These are phyloP conservation scores for Geranium incanum DNA, from an alignment of 441 rosid species.

Conservation along the genomic window DNA sequence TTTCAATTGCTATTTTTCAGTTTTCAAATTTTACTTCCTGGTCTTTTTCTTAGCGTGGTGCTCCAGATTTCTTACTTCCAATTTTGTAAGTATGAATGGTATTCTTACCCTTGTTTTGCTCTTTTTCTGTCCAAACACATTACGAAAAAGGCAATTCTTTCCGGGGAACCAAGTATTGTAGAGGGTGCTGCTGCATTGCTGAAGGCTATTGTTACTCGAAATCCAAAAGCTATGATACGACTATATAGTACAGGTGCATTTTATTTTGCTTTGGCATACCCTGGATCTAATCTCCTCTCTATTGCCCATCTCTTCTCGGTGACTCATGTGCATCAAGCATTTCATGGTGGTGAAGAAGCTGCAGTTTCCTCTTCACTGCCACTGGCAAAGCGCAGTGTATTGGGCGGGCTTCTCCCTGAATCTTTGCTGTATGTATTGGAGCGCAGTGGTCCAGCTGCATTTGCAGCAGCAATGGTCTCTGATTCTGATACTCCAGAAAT, in stretches of 20 bases:
- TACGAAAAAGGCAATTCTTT: slow-evolving; percentile 67
- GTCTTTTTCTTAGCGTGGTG: neutral
- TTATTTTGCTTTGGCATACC: slow-evolving; percentile 93
- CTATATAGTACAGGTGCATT: slow-evolving; percentile 98
- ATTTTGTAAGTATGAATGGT: neutral
- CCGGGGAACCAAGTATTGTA: slow-evolving; percentile 95
- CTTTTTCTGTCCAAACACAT: neutral
- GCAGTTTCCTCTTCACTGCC: slow-evolving; percentile 96
- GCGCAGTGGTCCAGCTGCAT: slow-evolving; percentile 96
- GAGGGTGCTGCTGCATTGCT: slow-evolving; percentile 91
- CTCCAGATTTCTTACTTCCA: neutral
- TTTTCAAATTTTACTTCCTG: neutral
- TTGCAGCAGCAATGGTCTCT: slow-evolving; percentile 99
- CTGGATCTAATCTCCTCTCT: slow-evolving; percentile 91
- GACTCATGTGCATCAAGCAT: slow-evolving; percentile 99
- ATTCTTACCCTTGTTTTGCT: neutral
- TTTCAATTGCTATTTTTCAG: neutral
- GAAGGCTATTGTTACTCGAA: slow-evolving; percentile 95
- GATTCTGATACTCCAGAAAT: slow-evolving; percentile 99
- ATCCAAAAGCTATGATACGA: slow-evolving; percentile 97
- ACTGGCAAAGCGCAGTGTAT: slow-evolving; percentile 92
- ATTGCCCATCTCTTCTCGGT: slow-evolving; percentile 89
- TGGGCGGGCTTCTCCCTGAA: slow-evolving; percentile 99
- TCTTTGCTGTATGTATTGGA: slow-evolving; percentile 94
- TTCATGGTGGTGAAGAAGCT: slow-evolving; percentile 99